phyloP scores from a whole-genome alignment of 2,329 filamentous ascomycete genomes.

The Lizonia empirigonia region DNA sequence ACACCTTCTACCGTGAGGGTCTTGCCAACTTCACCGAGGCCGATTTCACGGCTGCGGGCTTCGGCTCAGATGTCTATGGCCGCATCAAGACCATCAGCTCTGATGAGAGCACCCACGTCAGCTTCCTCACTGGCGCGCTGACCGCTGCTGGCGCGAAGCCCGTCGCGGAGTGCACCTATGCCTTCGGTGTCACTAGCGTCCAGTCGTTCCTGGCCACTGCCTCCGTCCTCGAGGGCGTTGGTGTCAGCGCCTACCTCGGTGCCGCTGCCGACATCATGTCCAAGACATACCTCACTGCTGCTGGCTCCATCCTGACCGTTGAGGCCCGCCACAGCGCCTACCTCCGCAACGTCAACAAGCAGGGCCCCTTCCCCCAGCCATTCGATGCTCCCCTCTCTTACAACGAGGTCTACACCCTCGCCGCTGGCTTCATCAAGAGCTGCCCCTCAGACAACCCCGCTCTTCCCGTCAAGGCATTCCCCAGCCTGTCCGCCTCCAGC shows the following conservation, averaged over 20 bases:
- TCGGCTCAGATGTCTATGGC: conserved; percentile 58
- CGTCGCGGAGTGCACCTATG: conserved; percentile 62
- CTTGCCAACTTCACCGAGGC: conserved; percentile 59
- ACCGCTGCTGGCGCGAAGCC: conserved; percentile 55
- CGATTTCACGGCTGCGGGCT: conserved; percentile 35
- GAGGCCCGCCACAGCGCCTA: conserved; percentile 69
- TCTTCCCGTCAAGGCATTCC: conserved; percentile 67
- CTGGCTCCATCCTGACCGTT: conserved; percentile 67
- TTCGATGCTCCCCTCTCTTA: conserved; percentile 65
- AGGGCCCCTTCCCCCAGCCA: conserved; percentile 62
- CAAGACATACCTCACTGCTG: conserved; percentile 64
- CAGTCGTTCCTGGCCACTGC: conserved; percentile 59
- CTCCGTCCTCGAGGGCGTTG: conserved; percentile 61
- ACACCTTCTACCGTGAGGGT: conserved; percentile 66
- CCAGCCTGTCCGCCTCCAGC: conserved; percentile 47
- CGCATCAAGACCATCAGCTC: conserved; percentile 62
- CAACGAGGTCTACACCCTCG: conserved; percentile 68
- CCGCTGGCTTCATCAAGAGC: conserved; percentile 63
- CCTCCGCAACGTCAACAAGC: conserved; percentile 57
- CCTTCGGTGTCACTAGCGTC: conserved; percentile 58
- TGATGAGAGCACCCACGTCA: conserved; percentile 65
- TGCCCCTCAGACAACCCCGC: conserved; percentile 62
- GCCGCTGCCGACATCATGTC: conserved; percentile 64
- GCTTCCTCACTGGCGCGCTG: conserved; percentile 58
- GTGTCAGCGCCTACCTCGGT: conserved; percentile 65